A percentile compares a stretch with the other conserved stretches of the same genome.
Conservation (phyloP, 345 rosid species). For the Eucalyptus polybractea region DNA sequence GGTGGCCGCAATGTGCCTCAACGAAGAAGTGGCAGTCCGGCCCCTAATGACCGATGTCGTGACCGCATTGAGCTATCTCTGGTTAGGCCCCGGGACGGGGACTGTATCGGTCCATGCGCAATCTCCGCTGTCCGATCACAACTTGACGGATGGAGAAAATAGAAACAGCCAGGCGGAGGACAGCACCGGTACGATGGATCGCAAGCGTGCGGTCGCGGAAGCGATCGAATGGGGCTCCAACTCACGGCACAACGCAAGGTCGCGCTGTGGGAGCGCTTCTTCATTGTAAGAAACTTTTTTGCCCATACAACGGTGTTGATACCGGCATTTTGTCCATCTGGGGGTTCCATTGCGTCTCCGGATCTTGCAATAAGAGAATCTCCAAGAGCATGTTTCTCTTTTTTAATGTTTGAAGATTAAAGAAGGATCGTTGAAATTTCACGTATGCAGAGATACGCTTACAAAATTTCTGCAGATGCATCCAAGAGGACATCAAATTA, state of each 20-base stretch:
- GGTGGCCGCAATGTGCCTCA: constrained; percentile 81
- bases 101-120: background rate
- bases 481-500: background rate
- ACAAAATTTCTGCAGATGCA: background rate
- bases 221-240: background rate
- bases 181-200: constrained; percentile 9
- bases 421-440: background rate
- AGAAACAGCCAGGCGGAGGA: background rate
- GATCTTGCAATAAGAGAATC: background rate
- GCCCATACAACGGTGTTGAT: background rate
- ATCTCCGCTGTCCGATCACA: background rate
- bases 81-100: constrained; percentile 8
- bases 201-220: constrained; percentile 8
- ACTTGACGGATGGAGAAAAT: background rate
- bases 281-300: background rate
- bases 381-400: background rate
- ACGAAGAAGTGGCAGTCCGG: constrained; percentile 59
- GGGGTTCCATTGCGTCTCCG: background rate
- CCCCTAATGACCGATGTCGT: constrained; percentile 80
- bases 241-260: background rate
- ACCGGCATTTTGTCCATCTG: background rate
- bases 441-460: background rate
- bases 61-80: constrained; percentile 60
- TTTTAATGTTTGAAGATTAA: background rate
- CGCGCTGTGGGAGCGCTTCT: constrained; percentile 2